Conservation (phyloP, 78 protist genomes). For the Dictyostelium capitatum region DNA sequence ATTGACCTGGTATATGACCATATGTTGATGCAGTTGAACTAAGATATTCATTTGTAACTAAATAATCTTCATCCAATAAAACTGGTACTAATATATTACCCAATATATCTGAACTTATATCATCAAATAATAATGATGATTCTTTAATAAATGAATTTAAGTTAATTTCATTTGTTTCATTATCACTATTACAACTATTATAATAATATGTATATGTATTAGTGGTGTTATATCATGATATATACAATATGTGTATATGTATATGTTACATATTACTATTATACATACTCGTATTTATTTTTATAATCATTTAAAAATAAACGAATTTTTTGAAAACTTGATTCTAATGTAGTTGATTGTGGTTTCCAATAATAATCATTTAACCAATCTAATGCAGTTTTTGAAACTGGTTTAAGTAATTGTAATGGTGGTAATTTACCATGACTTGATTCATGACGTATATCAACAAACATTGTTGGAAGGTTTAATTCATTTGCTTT, state of each 20-base stretch:
- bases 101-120: slow-evolving; percentile 17
- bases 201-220: neutral
- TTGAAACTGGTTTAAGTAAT: neutral
- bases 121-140: neutral
- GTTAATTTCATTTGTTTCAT: neutral
- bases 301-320: neutral
- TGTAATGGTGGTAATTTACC: slow-evolving; percentile 32
- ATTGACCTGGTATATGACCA: neutral
- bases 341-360: neutral
- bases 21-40: neutral
- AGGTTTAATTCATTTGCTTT: slow-evolving; percentile 33
- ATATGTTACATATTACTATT: neutral
- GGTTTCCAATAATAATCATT: slow-evolving; percentile 66
- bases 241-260: neutral
- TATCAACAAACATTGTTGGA: slow-evolving; percentile 61
- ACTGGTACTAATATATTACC: neutral
- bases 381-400: slow-evolving; percentile 49
- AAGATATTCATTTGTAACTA: neutral
- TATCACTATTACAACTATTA: neutral
- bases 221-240: neutral
- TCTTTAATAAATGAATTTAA: neutral
- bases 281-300: neutral
- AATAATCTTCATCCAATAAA: slow-evolving; percentile 7
- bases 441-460: slow-evolving; percentile 62
- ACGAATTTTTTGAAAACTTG: neutral